Evolutionary conservation across 2,329 filamentous ascomycete genomes (phyloP).

Genomic region (Ceratocystis cacaofunesta): DNA sequence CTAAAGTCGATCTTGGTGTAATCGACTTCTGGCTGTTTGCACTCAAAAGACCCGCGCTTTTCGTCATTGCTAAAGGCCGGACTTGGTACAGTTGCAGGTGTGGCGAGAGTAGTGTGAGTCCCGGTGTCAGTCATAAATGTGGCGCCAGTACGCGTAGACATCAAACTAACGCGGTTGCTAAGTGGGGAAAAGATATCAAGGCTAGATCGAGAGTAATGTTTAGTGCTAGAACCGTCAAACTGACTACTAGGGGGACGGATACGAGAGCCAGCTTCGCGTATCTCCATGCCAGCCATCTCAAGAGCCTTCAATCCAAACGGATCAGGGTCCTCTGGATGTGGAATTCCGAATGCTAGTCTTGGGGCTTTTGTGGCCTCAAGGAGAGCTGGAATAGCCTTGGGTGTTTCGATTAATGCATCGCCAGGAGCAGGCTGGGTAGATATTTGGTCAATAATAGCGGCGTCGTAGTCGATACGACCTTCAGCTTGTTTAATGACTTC

Average conservation of each 20-base stretch:
- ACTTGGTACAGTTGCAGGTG: conserved; percentile 40
- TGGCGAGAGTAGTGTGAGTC: conserved; percentile 46
- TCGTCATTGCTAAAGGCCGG: conserved; percentile 37
- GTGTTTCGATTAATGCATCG: conserved; percentile 46
- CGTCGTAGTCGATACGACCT: conserved; percentile 62
- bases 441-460: conserved; percentile 46
- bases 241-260: conserved; percentile 59
- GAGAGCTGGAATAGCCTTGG: conserved; percentile 24
- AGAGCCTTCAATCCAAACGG: conserved; percentile 81
- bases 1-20: conserved; percentile 44
- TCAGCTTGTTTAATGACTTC: conserved; percentile 82
- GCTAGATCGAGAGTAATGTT: conserved; percentile 48
- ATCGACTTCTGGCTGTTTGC: conserved; percentile 34
- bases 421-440: conserved; percentile 57
- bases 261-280: conserved; percentile 68
- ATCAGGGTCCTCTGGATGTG: conserved; percentile 68
- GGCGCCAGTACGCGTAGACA: conserved; percentile 54
- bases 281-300: conserved; percentile 79
- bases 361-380: conserved; percentile 23
- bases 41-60: conserved; percentile 29
- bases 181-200: conserved; percentile 45
- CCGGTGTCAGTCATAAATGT: conserved; percentile 56
- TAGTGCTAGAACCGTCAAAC: conserved; percentile 65
- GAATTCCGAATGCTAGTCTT: conserved; percentile 55
- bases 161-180: conserved; percentile 60